These are phyloP conservation scores for Acacia acuminata DNA, from an alignment of 306 rosid genomes.

Conservation along the genomic window DNA sequence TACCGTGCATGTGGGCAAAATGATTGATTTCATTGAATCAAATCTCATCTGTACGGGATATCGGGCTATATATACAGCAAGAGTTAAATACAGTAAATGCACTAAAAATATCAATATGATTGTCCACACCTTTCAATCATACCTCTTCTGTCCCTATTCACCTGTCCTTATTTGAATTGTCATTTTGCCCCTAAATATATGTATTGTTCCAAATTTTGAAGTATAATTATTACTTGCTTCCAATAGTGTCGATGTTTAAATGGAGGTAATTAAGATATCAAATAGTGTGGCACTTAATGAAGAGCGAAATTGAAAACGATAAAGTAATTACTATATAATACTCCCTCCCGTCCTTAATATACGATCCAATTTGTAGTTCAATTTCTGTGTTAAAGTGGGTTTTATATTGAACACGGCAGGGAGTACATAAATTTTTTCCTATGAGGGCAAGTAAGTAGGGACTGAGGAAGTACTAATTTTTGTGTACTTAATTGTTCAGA, in stretches of 20 bases:
- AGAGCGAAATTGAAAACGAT: not conserved
- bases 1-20: no score
- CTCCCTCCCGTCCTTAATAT: no score
- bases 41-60: no score
- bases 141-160: not conserved
- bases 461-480: not conserved
- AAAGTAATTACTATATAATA: no score
- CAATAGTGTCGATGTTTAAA: not conserved
- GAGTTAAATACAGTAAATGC: not conserved
- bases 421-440: not conserved
- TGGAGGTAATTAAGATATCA: not conserved
- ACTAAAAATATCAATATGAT: not conserved
- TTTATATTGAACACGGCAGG: no score
- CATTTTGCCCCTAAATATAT: not conserved
- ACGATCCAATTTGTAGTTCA: no score
- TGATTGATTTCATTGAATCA: no score
- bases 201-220: not conserved
- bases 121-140: not conserved
- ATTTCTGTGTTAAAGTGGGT: no score
- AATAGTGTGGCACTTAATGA: not conserved
- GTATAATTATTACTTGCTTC: not conserved
- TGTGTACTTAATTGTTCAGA: not conserved
- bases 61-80: not conserved
- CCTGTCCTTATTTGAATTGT: not conserved
- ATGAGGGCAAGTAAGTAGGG: not conserved